Evolutionary conservation across 2,329 filamentous ascomycete genomes (phyloP).

Genomic region (Colletotrichum sp.): DNA sequence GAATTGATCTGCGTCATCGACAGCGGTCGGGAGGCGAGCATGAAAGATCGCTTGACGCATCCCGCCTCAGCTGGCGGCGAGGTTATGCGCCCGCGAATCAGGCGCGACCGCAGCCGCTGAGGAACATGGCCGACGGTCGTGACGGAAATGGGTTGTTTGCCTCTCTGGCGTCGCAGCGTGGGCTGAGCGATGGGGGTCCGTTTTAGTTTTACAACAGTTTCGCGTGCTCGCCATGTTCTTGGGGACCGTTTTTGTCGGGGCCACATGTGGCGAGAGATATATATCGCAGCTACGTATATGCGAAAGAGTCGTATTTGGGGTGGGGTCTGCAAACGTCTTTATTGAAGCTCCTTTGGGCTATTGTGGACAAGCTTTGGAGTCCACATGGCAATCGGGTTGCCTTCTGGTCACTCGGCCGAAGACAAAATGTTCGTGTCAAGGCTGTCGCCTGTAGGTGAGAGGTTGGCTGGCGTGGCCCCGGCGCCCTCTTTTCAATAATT

Average conservation of each 20-base stretch:
- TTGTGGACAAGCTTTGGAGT: background rate
- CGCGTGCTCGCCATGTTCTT: background rate
- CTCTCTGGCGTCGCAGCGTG: background rate
- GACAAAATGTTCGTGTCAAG: background rate
- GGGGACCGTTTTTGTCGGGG: background rate
- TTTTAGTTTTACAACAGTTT: conserved; percentile 2
- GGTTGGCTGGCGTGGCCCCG: background rate
- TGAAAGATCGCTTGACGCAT: background rate
- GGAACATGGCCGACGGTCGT: background rate
- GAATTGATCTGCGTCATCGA: background rate
- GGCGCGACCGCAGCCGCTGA: background rate
- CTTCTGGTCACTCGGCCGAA: background rate
- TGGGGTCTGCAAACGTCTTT: background rate
- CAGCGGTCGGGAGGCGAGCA: background rate
- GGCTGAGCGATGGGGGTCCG: background rate
- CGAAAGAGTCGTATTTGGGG: background rate
- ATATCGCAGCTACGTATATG: background rate
- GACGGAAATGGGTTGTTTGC: background rate
- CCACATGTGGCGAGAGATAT: background rate
- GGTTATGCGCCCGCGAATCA: background rate
- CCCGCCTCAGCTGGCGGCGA: background rate
- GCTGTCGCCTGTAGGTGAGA: background rate
- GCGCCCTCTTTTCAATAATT: background rate
- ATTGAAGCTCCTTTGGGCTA: background rate
- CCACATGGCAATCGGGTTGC: background rate